Evolutionary conservation across 768 basidiomycete genomes (phyloP).

Genomic region (Boletus vermiculosoides): DNA sequence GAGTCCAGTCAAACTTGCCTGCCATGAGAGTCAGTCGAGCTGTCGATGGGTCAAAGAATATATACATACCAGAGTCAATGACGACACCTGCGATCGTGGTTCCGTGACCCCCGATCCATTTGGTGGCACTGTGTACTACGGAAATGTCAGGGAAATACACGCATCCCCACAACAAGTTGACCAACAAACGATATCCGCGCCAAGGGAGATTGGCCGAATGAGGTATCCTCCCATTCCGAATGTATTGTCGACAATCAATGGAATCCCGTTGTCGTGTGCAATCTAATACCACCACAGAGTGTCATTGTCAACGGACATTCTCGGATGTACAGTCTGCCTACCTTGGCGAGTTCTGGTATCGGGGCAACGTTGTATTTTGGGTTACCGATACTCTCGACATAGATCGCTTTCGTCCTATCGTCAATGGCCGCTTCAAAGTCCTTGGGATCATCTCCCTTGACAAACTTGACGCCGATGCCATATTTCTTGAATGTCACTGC

Average conservation of each 20-base stretch:
- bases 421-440: slow-evolving; percentile 55
- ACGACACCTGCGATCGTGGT: slow-evolving; percentile 65
- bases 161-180: neutral
- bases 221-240: slow-evolving; percentile 63
- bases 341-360: slow-evolving; percentile 57
- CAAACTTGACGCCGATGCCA: slow-evolving; percentile 55
- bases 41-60: neutral
- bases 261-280: slow-evolving; percentile 59
- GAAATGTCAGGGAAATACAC: neutral
- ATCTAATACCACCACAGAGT: slow-evolving; percentile 35
- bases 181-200: slow-evolving; percentile 54
- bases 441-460: slow-evolving; percentile 44
- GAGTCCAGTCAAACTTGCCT: slow-evolving; percentile 59
- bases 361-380: slow-evolving; percentile 56
- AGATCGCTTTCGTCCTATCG: slow-evolving; percentile 59
- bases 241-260: slow-evolving; percentile 66
- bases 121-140: slow-evolving; percentile 56
- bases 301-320: neutral
- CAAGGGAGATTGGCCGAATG: slow-evolving; percentile 51
- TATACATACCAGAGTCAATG: slow-evolving; percentile 50
- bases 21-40: slow-evolving; percentile 2
- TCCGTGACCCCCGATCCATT: slow-evolving; percentile 71
- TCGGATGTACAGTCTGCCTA: slow-evolving; percentile 9
- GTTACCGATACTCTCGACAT: slow-evolving; percentile 61
- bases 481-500: slow-evolving; percentile 54